A percentile compares a stretch with the other conserved stretches of the same genome.
phyloP scores from a whole-genome alignment of 768 basidiomycete species.

The Kwoniella botswanensis region DNA sequence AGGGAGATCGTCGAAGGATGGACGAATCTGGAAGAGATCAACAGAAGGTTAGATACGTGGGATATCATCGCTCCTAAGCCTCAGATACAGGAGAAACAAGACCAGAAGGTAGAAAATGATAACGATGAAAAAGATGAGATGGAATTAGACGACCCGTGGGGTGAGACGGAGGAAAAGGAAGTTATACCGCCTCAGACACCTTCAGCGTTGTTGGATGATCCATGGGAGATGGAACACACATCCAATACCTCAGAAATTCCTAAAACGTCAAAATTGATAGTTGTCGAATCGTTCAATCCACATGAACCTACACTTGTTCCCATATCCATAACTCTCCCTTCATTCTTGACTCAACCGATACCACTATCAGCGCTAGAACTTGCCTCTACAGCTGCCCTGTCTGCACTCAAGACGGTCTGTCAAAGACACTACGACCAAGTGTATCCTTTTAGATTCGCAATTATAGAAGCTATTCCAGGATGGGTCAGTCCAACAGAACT shows the following conservation, averaged over 20 bases:
- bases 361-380: conserved; percentile 68
- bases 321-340: conserved; percentile 61
- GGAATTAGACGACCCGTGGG: conserved; percentile 49
- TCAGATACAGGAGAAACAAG: neutral
- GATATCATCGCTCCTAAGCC: conserved; percentile 14
- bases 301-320: neutral
- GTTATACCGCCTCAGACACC: neutral
- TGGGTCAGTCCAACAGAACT: conserved; percentile 67
- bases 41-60: conserved; percentile 33
- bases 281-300: neutral
- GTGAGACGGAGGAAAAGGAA: conserved; percentile 21
- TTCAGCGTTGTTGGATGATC: conserved; percentile 28
- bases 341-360: conserved; percentile 70
- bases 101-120: neutral
- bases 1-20: conserved; percentile 5
- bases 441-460: conserved; percentile 71
- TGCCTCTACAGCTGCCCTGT: conserved; percentile 68
- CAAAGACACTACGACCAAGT: conserved; percentile 66
- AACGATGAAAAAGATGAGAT: conserved; percentile 23
- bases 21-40: conserved; percentile 59
- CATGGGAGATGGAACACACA: conserved; percentile 22
- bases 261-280: conserved; percentile 11
- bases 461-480: conserved; percentile 77
- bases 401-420: conserved; percentile 67
- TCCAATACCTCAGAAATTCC: neutral